These are phyloP conservation scores for Crithidia fasciculata DNA, from an alignment of 208 protist species.

Conservation along the genomic window DNA sequence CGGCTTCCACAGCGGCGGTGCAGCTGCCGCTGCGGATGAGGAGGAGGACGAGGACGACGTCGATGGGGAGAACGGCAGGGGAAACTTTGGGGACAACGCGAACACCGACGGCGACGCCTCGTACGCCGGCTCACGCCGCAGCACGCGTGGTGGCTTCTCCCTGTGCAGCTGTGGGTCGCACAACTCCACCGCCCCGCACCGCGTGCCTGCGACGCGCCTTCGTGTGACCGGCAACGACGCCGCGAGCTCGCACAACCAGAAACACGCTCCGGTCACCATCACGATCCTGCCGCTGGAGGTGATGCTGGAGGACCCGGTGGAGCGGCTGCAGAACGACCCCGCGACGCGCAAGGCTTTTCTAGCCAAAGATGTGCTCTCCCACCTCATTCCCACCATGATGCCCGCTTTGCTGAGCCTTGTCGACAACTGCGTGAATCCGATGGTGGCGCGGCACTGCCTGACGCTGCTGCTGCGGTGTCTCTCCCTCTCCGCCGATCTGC, in stretches of 20 bases:
- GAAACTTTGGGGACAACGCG: background rate
- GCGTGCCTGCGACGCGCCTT: background rate
- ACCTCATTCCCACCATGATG: constrained; percentile 46
- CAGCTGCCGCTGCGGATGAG: background rate
- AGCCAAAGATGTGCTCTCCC: constrained; percentile 39
- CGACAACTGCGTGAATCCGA: constrained; percentile 66
- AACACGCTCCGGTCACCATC: constrained; percentile 4
- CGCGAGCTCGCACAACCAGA: background rate
- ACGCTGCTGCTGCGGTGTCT: constrained; percentile 69
- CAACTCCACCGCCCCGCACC: constrained; percentile 6
- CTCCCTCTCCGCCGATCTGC: constrained; percentile 51
- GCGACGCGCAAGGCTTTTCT: constrained; percentile 39
- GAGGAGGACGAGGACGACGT: background rate
- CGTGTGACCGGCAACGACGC: background rate
- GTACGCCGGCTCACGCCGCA: background rate
- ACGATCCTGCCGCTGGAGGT: constrained; percentile 29
- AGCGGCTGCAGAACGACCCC: constrained; percentile 32
- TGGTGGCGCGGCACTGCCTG: constrained; percentile 75
- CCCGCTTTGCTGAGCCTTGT: constrained; percentile 57
- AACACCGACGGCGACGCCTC: background rate
- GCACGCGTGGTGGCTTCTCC: constrained; percentile 5
- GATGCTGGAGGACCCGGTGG: constrained; percentile 31
- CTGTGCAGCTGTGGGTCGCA: constrained; percentile 22
- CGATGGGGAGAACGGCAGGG: background rate
- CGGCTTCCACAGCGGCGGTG: background rate